Evolutionary conservation across 2,329 filamentous ascomycete species (phyloP).

Genomic region (Venturia pyrina): DNA sequence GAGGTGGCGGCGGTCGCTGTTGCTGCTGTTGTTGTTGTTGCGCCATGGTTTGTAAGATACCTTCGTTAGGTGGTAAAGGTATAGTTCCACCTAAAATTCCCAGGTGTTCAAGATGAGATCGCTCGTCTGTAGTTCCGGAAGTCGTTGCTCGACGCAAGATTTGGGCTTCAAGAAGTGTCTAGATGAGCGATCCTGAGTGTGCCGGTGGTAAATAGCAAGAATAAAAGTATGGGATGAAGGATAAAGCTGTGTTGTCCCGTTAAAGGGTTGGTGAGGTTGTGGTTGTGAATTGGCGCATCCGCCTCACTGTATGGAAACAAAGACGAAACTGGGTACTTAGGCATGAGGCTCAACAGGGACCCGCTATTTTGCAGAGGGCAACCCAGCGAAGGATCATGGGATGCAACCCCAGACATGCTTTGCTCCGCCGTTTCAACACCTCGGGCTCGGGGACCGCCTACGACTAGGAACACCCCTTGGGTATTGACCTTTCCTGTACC

Average conservation of each 20-base stretch:
- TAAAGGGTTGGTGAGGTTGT: background rate
- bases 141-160: background rate
- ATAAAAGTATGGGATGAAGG: background rate
- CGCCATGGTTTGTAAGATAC: too few relatives aligned
- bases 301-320: background rate
- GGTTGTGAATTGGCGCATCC: background rate
- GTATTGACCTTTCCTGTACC: too few relatives aligned
- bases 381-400: background rate
- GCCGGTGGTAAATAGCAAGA: background rate
- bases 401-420: background rate
- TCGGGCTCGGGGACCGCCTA: too few relatives aligned
- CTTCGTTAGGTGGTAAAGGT: too few relatives aligned
- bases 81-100: background rate
- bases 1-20: conserved; percentile 1
- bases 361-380: background rate
- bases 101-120: background rate
- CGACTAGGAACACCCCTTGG: too few relatives aligned
- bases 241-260: background rate
- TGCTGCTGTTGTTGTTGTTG: background rate
- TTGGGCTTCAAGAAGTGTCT: background rate
- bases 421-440: too few relatives aligned
- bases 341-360: background rate
- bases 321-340: background rate
- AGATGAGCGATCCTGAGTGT: background rate
- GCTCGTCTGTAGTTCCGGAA: background rate